Evolutionary conservation across 1,284 basidiomycete genomes (phyloP).

Genomic region (Mycena sp.): DNA sequence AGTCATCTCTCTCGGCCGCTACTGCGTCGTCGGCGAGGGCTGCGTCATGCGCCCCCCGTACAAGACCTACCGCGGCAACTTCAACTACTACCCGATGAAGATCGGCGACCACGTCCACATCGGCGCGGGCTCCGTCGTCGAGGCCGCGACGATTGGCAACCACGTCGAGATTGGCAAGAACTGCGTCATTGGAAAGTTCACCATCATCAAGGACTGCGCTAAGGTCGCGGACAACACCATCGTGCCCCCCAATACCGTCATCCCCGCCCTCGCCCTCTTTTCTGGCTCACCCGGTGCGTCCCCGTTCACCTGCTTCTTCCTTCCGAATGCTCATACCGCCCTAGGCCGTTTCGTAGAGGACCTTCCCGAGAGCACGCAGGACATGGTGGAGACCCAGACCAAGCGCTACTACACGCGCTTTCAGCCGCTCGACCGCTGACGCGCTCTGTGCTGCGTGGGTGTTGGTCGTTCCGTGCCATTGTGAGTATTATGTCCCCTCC

Average conservation of each 20-base stretch:
- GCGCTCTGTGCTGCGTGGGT: too few relatives aligned
- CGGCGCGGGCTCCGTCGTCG: constrained; percentile 87
- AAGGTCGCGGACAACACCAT: constrained; percentile 90
- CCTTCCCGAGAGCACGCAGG: constrained; percentile 91
- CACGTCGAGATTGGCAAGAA: constrained; percentile 96
- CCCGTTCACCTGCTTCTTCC: too few relatives aligned
- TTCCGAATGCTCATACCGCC: too few relatives aligned
- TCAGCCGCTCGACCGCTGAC: constrained; percentile 43
- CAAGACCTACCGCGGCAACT: constrained; percentile 90
- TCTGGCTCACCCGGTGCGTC: constrained; percentile 75
- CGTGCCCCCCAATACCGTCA: constrained; percentile 91
- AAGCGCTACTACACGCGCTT: constrained; percentile 70
- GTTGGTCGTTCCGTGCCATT: neutral
- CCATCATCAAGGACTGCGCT: constrained; percentile 96
- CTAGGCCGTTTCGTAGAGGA: constrained; percentile 80
- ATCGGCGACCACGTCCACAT: constrained; percentile 96
- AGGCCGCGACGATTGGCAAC: constrained; percentile 94
- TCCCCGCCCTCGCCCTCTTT: constrained; percentile 90
- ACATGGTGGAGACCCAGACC: constrained; percentile 79
- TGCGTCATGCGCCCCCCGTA: constrained; percentile 90
- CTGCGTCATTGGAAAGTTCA: constrained; percentile 96
- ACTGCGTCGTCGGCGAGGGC: constrained; percentile 91
- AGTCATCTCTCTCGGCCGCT: constrained; percentile 91
- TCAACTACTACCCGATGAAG: constrained; percentile 99
- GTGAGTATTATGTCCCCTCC: constrained; percentile 18